Evolutionary conservation across 2,329 filamentous ascomycete species (phyloP).

Genomic region (Calonectria pauciramosa): DNA sequence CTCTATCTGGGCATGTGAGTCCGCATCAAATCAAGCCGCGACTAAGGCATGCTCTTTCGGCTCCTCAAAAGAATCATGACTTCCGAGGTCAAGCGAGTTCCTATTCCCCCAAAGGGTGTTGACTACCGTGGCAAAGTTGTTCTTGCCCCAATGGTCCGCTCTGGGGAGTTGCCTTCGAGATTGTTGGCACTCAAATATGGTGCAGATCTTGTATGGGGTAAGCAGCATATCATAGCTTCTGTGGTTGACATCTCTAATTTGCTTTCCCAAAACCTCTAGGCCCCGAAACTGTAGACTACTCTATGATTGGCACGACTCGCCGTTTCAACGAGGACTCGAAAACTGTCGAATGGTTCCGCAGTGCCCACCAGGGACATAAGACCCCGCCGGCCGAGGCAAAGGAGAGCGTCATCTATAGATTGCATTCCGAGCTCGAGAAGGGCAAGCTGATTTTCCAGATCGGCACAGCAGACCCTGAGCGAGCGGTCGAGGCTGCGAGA

Average conservation of each 20-base stretch:
- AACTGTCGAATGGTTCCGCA: conserved; percentile 87
- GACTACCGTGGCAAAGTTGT: conserved; percentile 96
- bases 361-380: conserved; percentile 78
- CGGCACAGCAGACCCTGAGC: conserved; percentile 85
- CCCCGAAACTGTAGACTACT: conserved; percentile 92
- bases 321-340: conserved; percentile 81
- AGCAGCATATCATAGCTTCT: conserved; percentile 42
- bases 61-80: conserved; percentile 69
- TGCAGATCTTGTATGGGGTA: conserved; percentile 96
- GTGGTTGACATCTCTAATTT: conserved; percentile 8
- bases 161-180: conserved; percentile 93
- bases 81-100: conserved; percentile 74
- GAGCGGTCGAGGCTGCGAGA: conserved; percentile 86
- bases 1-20: conserved; percentile 22
- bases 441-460: conserved; percentile 89
- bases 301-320: conserved; percentile 89
- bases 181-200: conserved; percentile 93
- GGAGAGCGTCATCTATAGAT: conserved; percentile 84
- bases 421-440: conserved; percentile 83
- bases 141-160: conserved; percentile 97
- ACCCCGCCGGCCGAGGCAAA: conserved; percentile 66
- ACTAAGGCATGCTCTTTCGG: conserved; percentile 48
- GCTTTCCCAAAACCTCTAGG: conserved; percentile 60
- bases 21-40: conserved; percentile 3
- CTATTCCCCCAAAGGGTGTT: conserved; percentile 89